Evolutionary conservation across 768 basidiomycete species (phyloP).

Genomic region (Lanmaoa rubissima): DNA sequence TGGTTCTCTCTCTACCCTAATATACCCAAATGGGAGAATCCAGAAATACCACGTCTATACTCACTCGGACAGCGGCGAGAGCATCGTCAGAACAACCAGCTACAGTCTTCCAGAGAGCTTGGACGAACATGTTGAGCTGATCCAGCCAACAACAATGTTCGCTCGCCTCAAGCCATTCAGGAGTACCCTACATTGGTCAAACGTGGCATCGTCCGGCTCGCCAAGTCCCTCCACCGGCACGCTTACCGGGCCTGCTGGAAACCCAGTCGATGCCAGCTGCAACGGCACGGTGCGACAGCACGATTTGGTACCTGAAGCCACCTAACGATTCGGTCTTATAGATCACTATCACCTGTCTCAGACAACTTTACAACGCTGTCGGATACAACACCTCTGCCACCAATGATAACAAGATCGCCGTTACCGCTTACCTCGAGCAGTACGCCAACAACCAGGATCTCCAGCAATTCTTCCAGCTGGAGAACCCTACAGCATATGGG

Average conservation of each 20-base stretch:
- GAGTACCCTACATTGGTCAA: constrained; percentile 39
- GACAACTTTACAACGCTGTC: constrained; percentile 53
- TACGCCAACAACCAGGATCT: constrained; percentile 55
- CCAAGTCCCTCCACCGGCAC: constrained; percentile 1
- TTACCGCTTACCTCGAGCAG: constrained; percentile 54
- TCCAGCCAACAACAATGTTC: constrained; percentile 75
- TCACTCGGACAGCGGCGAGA: constrained; percentile 50
- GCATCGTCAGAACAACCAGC: constrained; percentile 60
- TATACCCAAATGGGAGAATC: background rate
- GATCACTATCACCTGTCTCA: constrained; percentile 54
- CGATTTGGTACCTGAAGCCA: background rate
- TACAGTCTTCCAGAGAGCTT: constrained; percentile 65
- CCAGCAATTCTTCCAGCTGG: constrained; percentile 47
- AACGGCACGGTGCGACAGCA: constrained; percentile 31
- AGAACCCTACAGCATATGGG: constrained; percentile 46
- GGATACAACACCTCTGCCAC: constrained; percentile 43
- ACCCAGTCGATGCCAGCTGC: constrained; percentile 47
- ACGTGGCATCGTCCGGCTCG: constrained; percentile 1
- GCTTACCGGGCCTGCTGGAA: constrained; percentile 34
- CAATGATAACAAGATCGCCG: constrained; percentile 49
- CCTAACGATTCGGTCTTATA: background rate
- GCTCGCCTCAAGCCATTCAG: constrained; percentile 43
- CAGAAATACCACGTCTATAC: constrained; percentile 66
- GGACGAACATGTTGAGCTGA: constrained; percentile 59
- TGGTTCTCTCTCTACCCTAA: background rate